Conservation (phyloP, 2,329 filamentous ascomycete species). For the Aspergillaceae sp. region DNA sequence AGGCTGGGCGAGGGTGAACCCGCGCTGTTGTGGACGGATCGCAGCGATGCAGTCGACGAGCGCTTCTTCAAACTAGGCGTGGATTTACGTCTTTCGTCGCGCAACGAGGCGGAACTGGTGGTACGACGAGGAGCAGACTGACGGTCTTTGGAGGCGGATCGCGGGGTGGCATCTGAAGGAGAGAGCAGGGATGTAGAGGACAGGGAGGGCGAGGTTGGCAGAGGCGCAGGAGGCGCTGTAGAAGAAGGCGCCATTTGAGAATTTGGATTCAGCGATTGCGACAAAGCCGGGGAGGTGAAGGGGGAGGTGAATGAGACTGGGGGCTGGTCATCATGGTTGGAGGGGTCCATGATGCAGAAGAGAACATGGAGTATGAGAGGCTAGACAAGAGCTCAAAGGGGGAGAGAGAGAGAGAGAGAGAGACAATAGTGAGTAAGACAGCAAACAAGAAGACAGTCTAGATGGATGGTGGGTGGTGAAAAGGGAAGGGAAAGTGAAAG, state of each 20-base stretch:
- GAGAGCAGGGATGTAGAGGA: conserved; percentile 18
- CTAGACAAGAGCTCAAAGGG: too few species aligned
- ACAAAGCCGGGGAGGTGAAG: conserved; percentile 10
- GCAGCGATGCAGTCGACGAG: conserved; percentile 29
- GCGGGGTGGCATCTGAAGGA: conserved; percentile 15
- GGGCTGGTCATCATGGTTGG: conserved; percentile 18
- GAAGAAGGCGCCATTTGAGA: conserved; percentile 17
- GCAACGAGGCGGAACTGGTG: conserved; percentile 28
- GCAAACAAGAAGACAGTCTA: too few species aligned
- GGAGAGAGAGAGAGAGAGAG: conserved; percentile 8
- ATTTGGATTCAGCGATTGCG: conserved; percentile 15
- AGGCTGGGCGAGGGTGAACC: conserved; percentile 22
- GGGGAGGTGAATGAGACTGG: conserved; percentile 8
- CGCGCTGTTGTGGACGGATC: conserved; percentile 23
- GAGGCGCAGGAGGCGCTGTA: conserved; percentile 12
- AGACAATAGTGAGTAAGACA: too few species aligned
- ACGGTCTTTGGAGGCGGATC: conserved; percentile 11
- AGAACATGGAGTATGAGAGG: conserved; percentile 1
- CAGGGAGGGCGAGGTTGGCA: conserved; percentile 18
- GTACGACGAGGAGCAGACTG: conserved; percentile 18
- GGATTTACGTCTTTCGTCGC: conserved; percentile 30
- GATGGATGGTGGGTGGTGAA: too few species aligned
- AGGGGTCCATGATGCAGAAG: conserved; percentile 22
- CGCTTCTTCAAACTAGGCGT: conserved; percentile 31
- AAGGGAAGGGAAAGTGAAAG: too few species aligned